Evolutionary conservation across 2,329 filamentous ascomycete species (phyloP).

Genomic region (Fusarium penzigii): DNA sequence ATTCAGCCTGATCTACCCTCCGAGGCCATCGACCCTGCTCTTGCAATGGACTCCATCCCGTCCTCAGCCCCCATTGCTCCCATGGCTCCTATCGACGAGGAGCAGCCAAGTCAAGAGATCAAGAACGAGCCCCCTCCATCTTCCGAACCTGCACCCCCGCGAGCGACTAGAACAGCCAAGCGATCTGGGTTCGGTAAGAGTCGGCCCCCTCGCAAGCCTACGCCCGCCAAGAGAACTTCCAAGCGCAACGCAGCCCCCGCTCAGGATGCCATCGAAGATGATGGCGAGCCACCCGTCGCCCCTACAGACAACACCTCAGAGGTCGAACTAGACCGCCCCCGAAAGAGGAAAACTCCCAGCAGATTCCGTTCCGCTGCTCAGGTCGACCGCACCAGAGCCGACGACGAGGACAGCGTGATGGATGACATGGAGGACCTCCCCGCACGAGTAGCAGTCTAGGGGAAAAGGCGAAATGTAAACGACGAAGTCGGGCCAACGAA

Average conservation of each 20-base stretch:
- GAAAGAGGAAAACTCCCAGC: constrained; percentile 31
- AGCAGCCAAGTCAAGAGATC: constrained; percentile 19
- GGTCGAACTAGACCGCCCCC: constrained; percentile 27
- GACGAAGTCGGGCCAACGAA: neutral
- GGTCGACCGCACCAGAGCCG: constrained; percentile 12
- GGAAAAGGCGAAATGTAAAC: neutral
- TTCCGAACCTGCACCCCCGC: constrained; percentile 26
- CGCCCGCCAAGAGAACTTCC: constrained; percentile 21
- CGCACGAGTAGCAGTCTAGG: constrained; percentile 26
- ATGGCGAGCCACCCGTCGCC: constrained; percentile 14
- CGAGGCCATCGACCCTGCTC: constrained; percentile 32
- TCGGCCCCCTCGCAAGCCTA: constrained; percentile 27
- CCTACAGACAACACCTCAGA: constrained; percentile 25
- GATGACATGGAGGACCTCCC: constrained; percentile 48
- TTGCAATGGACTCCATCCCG: constrained; percentile 16
- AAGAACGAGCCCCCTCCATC: constrained; percentile 22
- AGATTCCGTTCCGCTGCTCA: constrained; percentile 27
- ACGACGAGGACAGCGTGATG: constrained; percentile 39
- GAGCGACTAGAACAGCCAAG: constrained; percentile 27
- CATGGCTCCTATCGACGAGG: constrained; percentile 2
- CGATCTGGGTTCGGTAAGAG: constrained; percentile 24
- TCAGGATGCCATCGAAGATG: constrained; percentile 36
- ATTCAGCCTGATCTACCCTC: constrained; percentile 27
- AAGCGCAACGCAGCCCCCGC: constrained; percentile 26
- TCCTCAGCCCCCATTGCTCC: constrained; percentile 9